phyloP scores from a whole-genome alignment of 2,329 filamentous ascomycete species.

The Sclerotinia nivalis region DNA sequence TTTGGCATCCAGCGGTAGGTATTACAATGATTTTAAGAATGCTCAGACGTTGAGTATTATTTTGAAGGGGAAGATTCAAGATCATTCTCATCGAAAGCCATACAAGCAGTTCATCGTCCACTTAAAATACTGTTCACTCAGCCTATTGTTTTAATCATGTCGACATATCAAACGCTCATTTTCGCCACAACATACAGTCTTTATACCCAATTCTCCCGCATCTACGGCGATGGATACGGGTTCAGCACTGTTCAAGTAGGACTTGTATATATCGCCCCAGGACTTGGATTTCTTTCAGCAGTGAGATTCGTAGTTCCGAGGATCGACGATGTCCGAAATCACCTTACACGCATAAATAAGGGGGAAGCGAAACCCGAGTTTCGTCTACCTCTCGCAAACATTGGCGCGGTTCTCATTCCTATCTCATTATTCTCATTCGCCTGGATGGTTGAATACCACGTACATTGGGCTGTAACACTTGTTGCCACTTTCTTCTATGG shows the following conservation, averaged over 20 bases:
- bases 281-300: constrained; percentile 40
- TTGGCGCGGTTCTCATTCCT: constrained; percentile 56
- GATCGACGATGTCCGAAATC: constrained; percentile 51
- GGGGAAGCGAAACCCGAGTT: constrained; percentile 44
- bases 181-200: constrained; percentile 58
- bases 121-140: constrained; percentile 46
- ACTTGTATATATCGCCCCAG: constrained; percentile 49
- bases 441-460: constrained; percentile 55
- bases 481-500: constrained; percentile 51
- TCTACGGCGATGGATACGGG: constrained; percentile 49
- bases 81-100: constrained; percentile 40
- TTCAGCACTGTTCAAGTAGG: constrained; percentile 48
- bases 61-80: constrained; percentile 49
- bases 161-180: constrained; percentile 52
- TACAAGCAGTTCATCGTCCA: constrained; percentile 47
- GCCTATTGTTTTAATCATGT: constrained; percentile 47
- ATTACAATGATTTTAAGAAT: constrained; percentile 29
- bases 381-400: constrained; percentile 49
- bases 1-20: too few species aligned
- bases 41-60: constrained; percentile 50
- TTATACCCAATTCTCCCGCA: constrained; percentile 47
- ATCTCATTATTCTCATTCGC: constrained; percentile 61
- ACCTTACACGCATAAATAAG: constrained; percentile 45
- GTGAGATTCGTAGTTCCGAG: constrained; percentile 45
- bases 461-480: constrained; percentile 59